These are phyloP conservation scores for Aegle marmelos DNA, from an alignment of 345 rosid genomes.

Conservation along the genomic window DNA sequence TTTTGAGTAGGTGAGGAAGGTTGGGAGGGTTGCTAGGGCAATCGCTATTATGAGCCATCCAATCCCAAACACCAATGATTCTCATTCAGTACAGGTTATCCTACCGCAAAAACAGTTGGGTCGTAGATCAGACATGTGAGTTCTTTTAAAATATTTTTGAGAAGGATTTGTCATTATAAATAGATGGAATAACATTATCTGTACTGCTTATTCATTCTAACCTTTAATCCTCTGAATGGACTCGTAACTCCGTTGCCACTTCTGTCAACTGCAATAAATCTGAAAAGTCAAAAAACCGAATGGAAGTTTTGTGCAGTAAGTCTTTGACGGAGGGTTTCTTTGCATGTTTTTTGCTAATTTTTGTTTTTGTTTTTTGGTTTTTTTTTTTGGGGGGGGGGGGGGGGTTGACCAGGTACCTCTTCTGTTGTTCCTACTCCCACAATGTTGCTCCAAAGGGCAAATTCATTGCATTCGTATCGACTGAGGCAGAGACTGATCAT, in stretches of 20 bases:
- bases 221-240: neutral
- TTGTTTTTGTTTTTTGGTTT: neutral
- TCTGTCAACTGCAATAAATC: neutral
- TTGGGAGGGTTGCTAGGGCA: conserved; percentile 88
- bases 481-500: conserved; percentile 87
- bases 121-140: conserved; percentile 84
- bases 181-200: neutral
- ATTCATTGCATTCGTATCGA: conserved; percentile 87
- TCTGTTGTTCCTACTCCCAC: conserved; percentile 93
- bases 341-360: neutral
- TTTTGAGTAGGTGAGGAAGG: conserved; percentile 67
- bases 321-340: neutral
- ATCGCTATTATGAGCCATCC: conserved; percentile 97
- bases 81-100: conserved; percentile 91
- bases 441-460: conserved; percentile 96
- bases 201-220: neutral
- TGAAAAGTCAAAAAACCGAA: neutral
- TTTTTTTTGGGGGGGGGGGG: too few species aligned
- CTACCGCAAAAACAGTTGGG: conserved; percentile 97
- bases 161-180: neutral
- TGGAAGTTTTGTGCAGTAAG: neutral
- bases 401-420: conserved; percentile 71
- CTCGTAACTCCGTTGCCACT: neutral
- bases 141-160: neutral
- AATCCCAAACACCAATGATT: conserved; percentile 79